Evolutionary conservation across 805 yeast genomes (phyloP).

Genomic region (Cyberlindnera misumaiensis): DNA sequence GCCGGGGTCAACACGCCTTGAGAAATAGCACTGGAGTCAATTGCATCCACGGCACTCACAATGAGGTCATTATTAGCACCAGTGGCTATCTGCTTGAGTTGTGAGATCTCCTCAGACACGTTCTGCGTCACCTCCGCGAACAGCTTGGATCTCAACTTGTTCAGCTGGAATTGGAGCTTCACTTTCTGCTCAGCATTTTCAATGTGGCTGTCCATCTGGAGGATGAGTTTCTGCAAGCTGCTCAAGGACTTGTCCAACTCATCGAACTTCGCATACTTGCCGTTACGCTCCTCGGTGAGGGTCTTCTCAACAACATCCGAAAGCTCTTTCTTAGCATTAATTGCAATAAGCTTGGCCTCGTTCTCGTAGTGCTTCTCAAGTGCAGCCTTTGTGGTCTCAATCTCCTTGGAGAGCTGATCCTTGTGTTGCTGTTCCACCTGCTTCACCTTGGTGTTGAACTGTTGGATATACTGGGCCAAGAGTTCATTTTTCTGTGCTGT

Average conservation of each 20-base stretch:
- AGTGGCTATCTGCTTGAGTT: slow-evolving; percentile 27
- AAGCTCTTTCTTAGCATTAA: slow-evolving; percentile 63
- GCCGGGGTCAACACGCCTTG: slow-evolving; percentile 47
- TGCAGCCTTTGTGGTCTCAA: slow-evolving; percentile 58
- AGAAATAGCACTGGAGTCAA: slow-evolving; percentile 38
- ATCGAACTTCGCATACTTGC: slow-evolving; percentile 64
- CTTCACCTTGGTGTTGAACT: slow-evolving; percentile 55
- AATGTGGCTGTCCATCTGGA: slow-evolving; percentile 31
- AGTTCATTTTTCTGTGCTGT: slow-evolving; percentile 43
- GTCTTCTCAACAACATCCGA: slow-evolving; percentile 48
- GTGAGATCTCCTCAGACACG: slow-evolving; percentile 17
- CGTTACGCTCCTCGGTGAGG: slow-evolving; percentile 70
- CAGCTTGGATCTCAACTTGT: slow-evolving; percentile 35
- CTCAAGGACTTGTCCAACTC: slow-evolving; percentile 49
- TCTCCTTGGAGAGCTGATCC: slow-evolving; percentile 51
- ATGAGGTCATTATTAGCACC: slow-evolving; percentile 41
- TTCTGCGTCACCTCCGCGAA: slow-evolving; percentile 32
- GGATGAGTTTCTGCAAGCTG: slow-evolving; percentile 49
- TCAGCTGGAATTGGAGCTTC: slow-evolving; percentile 37
- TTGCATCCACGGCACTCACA: slow-evolving; percentile 37
- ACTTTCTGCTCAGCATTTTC: slow-evolving; percentile 33
- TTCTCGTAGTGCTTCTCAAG: slow-evolving; percentile 69
- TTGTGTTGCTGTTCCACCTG: slow-evolving; percentile 55
- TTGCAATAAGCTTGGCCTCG: slow-evolving; percentile 57
- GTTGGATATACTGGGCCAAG: slow-evolving; percentile 50